Evolutionary conservation across 169 alveolate genomes (phyloP).

Genomic region (Plasmodium fragile): DNA sequence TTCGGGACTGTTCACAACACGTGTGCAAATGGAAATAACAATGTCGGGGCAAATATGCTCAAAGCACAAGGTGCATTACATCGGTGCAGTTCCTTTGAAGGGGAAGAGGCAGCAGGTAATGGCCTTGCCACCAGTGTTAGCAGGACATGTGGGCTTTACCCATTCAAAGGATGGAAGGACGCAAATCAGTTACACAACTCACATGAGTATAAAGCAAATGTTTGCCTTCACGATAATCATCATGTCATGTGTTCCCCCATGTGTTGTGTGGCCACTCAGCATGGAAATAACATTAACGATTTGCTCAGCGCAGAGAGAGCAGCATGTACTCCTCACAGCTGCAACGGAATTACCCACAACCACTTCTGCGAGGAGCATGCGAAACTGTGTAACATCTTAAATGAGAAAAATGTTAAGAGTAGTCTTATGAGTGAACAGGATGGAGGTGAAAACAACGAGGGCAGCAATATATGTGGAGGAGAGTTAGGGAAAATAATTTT

Average conservation of each 20-base stretch:
- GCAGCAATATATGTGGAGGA: neutral
- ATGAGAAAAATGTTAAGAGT: neutral
- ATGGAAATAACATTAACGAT: neutral
- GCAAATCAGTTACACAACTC: neutral
- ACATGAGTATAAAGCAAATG: neutral
- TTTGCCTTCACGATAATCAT: neutral
- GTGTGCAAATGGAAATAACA: neutral
- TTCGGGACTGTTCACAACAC: neutral
- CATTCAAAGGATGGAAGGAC: neutral
- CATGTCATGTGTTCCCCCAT: neutral
- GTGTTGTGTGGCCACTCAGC: neutral
- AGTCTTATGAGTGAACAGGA: neutral
- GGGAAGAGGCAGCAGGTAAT: neutral
- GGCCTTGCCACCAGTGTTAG: too few relatives aligned
- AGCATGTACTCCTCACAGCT: neutral
- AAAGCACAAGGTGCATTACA: neutral
- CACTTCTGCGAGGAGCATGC: neutral
- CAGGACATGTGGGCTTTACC: neutral
- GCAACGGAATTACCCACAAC: neutral
- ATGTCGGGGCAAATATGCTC: neutral
- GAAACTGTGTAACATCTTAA: neutral
- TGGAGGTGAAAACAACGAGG: neutral
- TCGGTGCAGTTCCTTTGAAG: neutral
- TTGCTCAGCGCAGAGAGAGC: neutral
- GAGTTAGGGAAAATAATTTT: neutral